Conservation (phyloP, 1,284 basidiomycete species). For the Tausonia pullulans region DNA sequence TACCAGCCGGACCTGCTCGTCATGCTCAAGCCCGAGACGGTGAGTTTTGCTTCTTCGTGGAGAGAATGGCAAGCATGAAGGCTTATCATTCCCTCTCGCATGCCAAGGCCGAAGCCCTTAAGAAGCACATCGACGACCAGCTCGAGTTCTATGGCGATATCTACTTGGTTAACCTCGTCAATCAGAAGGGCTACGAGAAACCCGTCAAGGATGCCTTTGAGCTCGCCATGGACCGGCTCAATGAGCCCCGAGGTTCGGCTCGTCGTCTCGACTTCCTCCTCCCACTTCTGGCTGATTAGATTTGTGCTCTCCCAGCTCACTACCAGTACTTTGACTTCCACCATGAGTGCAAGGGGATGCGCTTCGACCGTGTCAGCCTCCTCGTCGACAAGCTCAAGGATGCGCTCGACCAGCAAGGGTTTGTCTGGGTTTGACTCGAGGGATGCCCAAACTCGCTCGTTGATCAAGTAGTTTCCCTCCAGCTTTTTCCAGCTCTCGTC, state of each 20-base stretch:
- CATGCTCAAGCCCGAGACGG: slow-evolving; percentile 81
- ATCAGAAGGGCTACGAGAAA: slow-evolving; percentile 88
- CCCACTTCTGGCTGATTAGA: too few species aligned
- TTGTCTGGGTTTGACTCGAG: slow-evolving; percentile 25
- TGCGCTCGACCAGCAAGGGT: slow-evolving; percentile 64
- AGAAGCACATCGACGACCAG: slow-evolving; percentile 65
- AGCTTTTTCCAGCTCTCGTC: slow-evolving; percentile 59
- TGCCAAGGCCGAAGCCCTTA: slow-evolving; percentile 54
- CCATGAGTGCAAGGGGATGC: slow-evolving; percentile 87
- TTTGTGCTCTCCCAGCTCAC: slow-evolving; percentile 40
- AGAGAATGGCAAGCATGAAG: not conserved
- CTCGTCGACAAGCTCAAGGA: slow-evolving; percentile 68
- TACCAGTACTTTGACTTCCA: slow-evolving; percentile 99
- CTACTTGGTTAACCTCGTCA: slow-evolving; percentile 83
- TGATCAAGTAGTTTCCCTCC: not conserved
- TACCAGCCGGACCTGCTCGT: slow-evolving; percentile 96
- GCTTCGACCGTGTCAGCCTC: slow-evolving; percentile 82
- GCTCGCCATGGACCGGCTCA: slow-evolving; percentile 41
- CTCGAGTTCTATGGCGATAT: slow-evolving; percentile 67
- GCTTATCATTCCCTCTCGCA: not conserved
- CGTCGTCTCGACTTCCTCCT: too few species aligned
- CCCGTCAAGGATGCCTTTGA: slow-evolving; percentile 96
- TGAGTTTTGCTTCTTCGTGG: slow-evolving; percentile 30
- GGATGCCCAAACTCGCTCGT: not conserved
- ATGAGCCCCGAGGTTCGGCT: not conserved